These are phyloP conservation scores for Suillus plorans DNA, from an alignment of 768 basidiomycete species.

Conservation along the genomic window DNA sequence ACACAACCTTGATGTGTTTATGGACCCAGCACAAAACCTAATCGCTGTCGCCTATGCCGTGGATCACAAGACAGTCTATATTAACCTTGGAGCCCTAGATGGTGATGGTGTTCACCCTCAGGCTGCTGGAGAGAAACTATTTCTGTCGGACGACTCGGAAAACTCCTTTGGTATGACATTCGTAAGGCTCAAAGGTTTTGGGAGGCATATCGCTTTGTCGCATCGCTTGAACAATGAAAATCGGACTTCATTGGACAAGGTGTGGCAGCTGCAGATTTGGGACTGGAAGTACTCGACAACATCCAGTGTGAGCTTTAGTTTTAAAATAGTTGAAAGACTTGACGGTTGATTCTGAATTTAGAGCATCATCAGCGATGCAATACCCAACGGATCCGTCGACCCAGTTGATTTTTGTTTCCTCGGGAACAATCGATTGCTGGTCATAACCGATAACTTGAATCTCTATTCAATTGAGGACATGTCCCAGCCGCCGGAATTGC, in stretches of 20 bases:
- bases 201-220: neutral
- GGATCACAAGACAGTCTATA: neutral
- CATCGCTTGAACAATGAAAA: neutral
- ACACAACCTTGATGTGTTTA: neutral
- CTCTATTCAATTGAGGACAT: neutral
- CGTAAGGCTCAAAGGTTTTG: neutral
- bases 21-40: neutral
- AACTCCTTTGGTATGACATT: neutral
- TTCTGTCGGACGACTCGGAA: neutral
- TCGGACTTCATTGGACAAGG: neutral
- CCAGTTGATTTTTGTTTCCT: neutral
- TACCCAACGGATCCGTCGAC: accelerated
- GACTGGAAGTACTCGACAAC: neutral
- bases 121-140: neutral
- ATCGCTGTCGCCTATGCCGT: neutral
- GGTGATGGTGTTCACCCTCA: neutral
- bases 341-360: neutral
- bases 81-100: neutral
- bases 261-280: neutral
- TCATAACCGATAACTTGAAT: neutral
- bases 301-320: neutral
- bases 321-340: neutral
- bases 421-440: neutral
- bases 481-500: neutral
- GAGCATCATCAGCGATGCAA: neutral